Percentiles rank a stretch among this genome's conserved stretches.
Conservation (phyloP, 1,284 basidiomycete genomes). For the Ustilago crameri region DNA sequence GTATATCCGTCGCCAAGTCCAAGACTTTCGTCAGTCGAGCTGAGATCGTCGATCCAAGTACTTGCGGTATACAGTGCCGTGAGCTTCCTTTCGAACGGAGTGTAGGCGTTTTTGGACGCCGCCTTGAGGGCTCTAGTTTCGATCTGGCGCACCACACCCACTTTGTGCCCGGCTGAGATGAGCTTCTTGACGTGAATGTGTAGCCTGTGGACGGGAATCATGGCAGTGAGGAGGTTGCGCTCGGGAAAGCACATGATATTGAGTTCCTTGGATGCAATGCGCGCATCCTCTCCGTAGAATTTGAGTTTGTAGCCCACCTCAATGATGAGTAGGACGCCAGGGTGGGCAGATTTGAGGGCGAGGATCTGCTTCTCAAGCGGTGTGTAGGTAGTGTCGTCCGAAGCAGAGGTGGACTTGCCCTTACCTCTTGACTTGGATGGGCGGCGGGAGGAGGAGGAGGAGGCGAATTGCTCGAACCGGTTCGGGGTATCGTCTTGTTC, state of each 20-base stretch:
- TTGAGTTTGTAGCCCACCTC: conserved; percentile 75
- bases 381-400: conserved; percentile 69
- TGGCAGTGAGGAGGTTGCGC: conserved; percentile 84
- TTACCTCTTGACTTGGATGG: conserved; percentile 61
- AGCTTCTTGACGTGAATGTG: conserved; percentile 85
- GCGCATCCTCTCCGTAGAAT: conserved; percentile 87
- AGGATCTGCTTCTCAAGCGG: conserved; percentile 65
- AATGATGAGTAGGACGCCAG: conserved; percentile 82
- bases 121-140: conserved; percentile 97
- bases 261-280: conserved; percentile 82
- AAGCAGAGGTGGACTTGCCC: conserved; percentile 28
- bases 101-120: conserved; percentile 68
- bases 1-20: conserved; percentile 25
- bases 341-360: conserved; percentile 69
- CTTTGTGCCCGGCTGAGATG: conserved; percentile 81
- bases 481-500: conserved; percentile 6
- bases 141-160: conserved; percentile 87
- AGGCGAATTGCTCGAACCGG: conserved; percentile 26
- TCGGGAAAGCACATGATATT: conserved; percentile 80
- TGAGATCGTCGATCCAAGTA: conserved; percentile 81
- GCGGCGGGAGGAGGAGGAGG: conserved; percentile 6
- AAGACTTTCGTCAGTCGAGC: conserved; percentile 73
- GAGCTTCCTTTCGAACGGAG: conserved; percentile 82
- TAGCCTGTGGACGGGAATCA: conserved; percentile 82
- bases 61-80: conserved; percentile 86